phyloP scores from a whole-genome alignment of 345 rosid species.

The Laguncularia racemosa region DNA sequence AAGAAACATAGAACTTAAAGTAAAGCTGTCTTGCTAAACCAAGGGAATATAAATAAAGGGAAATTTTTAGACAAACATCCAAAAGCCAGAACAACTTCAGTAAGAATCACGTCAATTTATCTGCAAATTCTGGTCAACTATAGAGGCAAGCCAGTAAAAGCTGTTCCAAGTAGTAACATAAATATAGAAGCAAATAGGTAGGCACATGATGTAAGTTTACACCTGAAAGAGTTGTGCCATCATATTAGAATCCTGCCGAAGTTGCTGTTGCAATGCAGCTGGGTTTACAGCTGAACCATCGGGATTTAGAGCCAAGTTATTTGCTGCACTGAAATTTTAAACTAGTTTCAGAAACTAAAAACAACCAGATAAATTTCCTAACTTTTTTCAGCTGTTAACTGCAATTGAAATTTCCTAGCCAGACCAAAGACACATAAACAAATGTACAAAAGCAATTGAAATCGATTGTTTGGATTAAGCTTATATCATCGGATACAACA shows the following conservation, averaged over 20 bases:
- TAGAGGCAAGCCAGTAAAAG: not conserved
- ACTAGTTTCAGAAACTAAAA: not conserved
- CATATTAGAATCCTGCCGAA: constrained; percentile 62
- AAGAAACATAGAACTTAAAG: no score
- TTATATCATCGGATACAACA: no score
- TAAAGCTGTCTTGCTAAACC: no score
- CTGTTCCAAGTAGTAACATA: not conserved
- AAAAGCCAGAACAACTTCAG: not conserved
- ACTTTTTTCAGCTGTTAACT: no score
- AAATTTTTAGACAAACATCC: not conserved
- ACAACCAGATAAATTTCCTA: no score
- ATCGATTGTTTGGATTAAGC: no score
- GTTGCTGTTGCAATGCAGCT: constrained; percentile 77
- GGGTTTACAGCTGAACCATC: constrained; percentile 95
- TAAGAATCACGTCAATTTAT: not conserved
- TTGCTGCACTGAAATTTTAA: constrained; percentile 41
- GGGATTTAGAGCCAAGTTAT: constrained; percentile 54
- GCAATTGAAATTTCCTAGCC: no score
- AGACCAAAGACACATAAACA: no score
- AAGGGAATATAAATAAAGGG: no score
- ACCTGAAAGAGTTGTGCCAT: constrained; percentile 91
- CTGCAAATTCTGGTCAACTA: not conserved
- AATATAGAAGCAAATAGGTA: not conserved
- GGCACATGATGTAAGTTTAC: constrained; percentile 6
- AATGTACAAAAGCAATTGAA: no score